Evolutionary conservation across 2,329 filamentous ascomycete species (phyloP).

Genomic region (Aureobasidium lini): DNA sequence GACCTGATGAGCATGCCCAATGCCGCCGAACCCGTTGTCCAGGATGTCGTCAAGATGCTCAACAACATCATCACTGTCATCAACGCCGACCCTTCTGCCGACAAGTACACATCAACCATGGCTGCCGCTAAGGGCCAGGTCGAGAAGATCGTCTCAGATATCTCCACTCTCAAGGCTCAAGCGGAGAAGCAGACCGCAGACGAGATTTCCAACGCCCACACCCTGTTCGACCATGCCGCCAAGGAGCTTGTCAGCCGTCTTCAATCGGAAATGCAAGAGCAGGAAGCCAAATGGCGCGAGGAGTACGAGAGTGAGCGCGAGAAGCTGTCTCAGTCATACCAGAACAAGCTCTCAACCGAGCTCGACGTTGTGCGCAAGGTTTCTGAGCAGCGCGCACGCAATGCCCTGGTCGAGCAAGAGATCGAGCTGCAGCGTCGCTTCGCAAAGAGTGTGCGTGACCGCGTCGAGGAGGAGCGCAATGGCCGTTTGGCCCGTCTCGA

Average conservation of each 20-base stretch:
- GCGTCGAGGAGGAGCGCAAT: constrained; percentile 82
- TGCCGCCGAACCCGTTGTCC: constrained; percentile 77
- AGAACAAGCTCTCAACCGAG: constrained; percentile 70
- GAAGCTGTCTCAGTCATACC: constrained; percentile 68
- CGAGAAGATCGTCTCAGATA: constrained; percentile 67
- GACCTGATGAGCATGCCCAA: constrained; percentile 69
- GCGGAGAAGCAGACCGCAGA: constrained; percentile 65
- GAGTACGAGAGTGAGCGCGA: constrained; percentile 87
- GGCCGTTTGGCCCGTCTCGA: constrained; percentile 79
- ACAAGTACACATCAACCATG: constrained; percentile 71
- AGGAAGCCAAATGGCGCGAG: constrained; percentile 74
- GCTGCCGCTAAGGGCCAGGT: constrained; percentile 81
- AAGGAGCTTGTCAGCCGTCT: constrained; percentile 83
- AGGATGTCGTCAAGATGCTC: constrained; percentile 88
- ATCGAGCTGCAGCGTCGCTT: constrained; percentile 83
- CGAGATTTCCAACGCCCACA: constrained; percentile 62
- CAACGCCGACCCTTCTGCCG: constrained; percentile 73
- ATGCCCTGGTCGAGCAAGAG: constrained; percentile 83
- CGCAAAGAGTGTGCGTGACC: constrained; percentile 64
- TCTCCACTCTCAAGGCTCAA: constrained; percentile 63
- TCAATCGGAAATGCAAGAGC: constrained; percentile 70
- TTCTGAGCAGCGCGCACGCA: constrained; percentile 73
- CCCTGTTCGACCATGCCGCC: constrained; percentile 79
- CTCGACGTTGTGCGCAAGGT: constrained; percentile 72
- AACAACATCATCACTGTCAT: constrained; percentile 94